Percentiles rank a stretch among this genome's conserved stretches.
Conservation (phyloP, 2,329 filamentous ascomycete species). For the Fusarium staphyleae region DNA sequence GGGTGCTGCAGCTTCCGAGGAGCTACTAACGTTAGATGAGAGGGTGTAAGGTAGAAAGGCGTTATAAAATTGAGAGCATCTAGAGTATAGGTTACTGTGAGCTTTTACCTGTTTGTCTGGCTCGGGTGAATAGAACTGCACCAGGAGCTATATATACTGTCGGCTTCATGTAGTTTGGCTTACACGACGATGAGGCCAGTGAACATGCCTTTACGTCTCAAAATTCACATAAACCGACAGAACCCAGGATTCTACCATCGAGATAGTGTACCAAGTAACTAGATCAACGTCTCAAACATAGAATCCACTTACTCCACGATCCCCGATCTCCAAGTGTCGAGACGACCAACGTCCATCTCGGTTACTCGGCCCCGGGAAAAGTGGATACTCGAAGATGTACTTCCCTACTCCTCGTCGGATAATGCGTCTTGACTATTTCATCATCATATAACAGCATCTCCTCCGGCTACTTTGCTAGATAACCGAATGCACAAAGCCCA, state of each 20-base stretch:
- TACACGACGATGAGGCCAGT: background rate
- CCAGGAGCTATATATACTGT: background rate
- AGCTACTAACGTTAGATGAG: conserved; percentile 68
- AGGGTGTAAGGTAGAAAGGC: too few species aligned
- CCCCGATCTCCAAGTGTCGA: background rate
- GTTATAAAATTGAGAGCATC: background rate
- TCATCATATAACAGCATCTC: conserved; percentile 3
- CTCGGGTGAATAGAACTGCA: background rate
- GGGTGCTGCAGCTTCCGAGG: conserved; percentile 69
- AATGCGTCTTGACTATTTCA: background rate
- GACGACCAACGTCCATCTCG: background rate
- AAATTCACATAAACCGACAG: too few species aligned
- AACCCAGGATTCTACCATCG: too few species aligned
- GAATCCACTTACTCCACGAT: background rate
- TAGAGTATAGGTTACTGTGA: background rate
- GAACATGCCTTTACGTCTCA: background rate
- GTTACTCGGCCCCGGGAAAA: conserved; percentile 12
- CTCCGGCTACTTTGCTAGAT: conserved; percentile 22
- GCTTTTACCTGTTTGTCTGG: background rate
- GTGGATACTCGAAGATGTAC: background rate
- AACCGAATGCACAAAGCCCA: conserved; percentile 3
- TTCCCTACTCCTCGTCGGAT: too few species aligned
- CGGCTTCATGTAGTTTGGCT: background rate
- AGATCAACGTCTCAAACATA: background rate
- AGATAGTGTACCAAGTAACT: background rate